A percentile compares a stretch with the other conserved stretches of the same genome.
Conservation (phyloP, 2,329 filamentous ascomycete species). For the Aureobasidium namibiae region DNA sequence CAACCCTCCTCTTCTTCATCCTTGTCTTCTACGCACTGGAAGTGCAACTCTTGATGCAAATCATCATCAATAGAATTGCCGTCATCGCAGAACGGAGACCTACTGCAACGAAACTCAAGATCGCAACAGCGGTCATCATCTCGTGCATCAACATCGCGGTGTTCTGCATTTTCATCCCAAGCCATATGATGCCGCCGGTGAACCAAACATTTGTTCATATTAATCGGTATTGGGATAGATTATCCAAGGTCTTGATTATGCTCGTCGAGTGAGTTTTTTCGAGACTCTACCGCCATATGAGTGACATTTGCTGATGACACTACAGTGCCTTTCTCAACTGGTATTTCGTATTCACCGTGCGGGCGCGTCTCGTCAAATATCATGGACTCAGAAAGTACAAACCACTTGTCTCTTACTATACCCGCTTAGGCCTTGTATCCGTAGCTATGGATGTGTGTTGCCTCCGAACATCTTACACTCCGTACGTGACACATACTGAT, state of each 20-base stretch:
- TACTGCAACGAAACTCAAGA: conserved; percentile 28
- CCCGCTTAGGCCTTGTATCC: conserved; percentile 41
- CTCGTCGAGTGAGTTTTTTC: conserved; percentile 22
- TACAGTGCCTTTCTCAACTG: conserved; percentile 26
- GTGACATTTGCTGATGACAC: neutral
- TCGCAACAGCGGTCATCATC: conserved; percentile 28
- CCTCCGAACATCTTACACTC: neutral
- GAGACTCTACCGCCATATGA: neutral
- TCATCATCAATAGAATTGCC: conserved; percentile 30
- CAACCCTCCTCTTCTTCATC: conserved; percentile 1
- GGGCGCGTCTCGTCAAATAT: conserved; percentile 35
- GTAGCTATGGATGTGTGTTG: conserved; percentile 37
- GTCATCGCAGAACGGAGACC: conserved; percentile 19
- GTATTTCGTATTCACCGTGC: conserved; percentile 36
- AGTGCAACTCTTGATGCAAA: conserved; percentile 23
- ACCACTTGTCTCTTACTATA: conserved; percentile 43
- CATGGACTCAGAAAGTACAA: conserved; percentile 45
- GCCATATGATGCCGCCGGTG: conserved; percentile 25
- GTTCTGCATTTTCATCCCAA: conserved; percentile 31
- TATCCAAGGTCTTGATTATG: conserved; percentile 31
- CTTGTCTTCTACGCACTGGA: conserved; percentile 21
- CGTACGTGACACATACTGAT: neutral
- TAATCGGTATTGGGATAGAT: conserved; percentile 32
- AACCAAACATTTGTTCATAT: conserved; percentile 24
- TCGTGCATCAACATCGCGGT: conserved; percentile 27